Conservation (phyloP, 768 basidiomycete genomes). For the Boletus sp. region DNA sequence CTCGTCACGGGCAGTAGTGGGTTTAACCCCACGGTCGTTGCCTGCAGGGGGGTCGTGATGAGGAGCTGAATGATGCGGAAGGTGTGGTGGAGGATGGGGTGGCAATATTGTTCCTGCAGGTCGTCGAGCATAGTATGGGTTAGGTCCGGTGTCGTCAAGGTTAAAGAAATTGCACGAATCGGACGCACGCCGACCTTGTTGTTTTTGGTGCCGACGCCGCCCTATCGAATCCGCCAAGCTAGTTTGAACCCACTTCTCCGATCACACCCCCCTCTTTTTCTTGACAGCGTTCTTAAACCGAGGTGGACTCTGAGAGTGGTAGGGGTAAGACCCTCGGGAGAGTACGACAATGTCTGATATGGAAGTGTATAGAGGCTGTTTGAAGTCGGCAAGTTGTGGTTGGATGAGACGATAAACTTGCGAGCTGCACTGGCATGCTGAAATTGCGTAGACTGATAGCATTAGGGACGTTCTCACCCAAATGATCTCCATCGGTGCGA, state of each 20-base stretch:
- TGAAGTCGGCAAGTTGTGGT: too few relatives aligned
- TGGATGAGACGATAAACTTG: too few relatives aligned
- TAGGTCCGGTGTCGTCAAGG: constrained; percentile 2
- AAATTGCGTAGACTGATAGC: constrained; percentile 88
- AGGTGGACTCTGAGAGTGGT: constrained; percentile 56
- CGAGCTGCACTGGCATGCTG: constrained; percentile 60
- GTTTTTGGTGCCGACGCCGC: constrained; percentile 25
- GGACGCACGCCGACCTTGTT: constrained; percentile 8
- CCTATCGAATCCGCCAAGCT: constrained; percentile 35
- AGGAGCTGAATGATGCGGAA: constrained; percentile 70
- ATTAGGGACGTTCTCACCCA: too few relatives aligned
- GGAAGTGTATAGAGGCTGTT: too few relatives aligned
- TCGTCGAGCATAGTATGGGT: neutral
- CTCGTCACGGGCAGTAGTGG: constrained; percentile 60
- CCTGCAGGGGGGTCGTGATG: constrained; percentile 69
- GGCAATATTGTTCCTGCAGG: constrained; percentile 35
- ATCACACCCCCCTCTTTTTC: constrained; percentile 44
- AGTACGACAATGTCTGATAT: constrained; percentile 65
- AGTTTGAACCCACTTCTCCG: constrained; percentile 17
- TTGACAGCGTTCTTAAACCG: constrained; percentile 64
- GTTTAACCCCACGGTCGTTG: constrained; percentile 49
- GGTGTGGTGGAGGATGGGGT: constrained; percentile 68
- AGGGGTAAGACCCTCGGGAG: constrained; percentile 58
- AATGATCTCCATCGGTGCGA: too few relatives aligned
- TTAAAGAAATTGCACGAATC: neutral